Base-by-base conservation (phyloP, 2,329 filamentous ascomycete species). In the Aureobasidium sp. region DNA sequence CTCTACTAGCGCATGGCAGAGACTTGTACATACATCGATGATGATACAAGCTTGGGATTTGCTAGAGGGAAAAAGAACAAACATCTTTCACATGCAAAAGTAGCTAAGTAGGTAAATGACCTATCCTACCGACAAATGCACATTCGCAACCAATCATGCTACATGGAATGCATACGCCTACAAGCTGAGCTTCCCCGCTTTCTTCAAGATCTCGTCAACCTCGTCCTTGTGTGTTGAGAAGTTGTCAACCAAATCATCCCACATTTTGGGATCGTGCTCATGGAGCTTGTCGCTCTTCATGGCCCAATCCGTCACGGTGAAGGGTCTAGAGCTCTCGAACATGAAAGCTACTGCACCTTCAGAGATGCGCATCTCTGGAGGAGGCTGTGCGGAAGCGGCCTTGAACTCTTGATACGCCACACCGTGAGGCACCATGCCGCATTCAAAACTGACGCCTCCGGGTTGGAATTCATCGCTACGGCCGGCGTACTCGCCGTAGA, bases 371-470 rank as follows among this genome's bases (percentile, higher is more conserved):
- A 77, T 77, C 63, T 78, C 77, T 61, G 74, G 82, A 70, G 73
- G 73, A 54, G 83, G 73, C 59, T 81, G 71, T 2, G 77, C 80
- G 47, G 77, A 76, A 16, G 80, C 75, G 25, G 82, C 71, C 58
- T 77, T 75, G 66, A 78, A 79, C 11, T 73, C 76, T 50, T 78
- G 75, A 62, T 73, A 74, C 53, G 77, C 77, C 5, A 72, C 72
- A 36, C 73, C 73, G 59, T 75, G 73, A 8, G 73, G 73, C 27
- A 71, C 72, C 62, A 73, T 71, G 13, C 70, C 66, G 15, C 73
- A 71, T 49, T 75, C 73, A 54, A 72, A 75, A 36, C 69, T 72
- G 30, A 71, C 72, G 54, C 72, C 72, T 25, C 72, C 72, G 6
- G 72, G 72, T 55, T 67, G 66, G 42, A 82, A 77, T 63, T 79